phyloP scores from a whole-genome alignment of 495 filamentous ascomycete genomes.

The Sporormia fimetaria region DNA sequence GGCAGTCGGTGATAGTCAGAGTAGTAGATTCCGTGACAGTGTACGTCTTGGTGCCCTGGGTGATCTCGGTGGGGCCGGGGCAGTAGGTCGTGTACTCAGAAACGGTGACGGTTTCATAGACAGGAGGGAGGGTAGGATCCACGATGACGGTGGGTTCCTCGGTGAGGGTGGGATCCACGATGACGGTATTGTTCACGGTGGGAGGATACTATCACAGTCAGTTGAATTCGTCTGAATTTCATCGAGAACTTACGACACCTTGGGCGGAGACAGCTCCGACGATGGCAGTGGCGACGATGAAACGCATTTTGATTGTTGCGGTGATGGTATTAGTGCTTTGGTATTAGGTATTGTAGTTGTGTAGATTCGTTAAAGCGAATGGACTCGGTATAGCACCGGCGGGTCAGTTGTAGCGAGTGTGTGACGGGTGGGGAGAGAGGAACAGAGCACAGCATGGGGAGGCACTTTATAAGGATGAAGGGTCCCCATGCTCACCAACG shows the following conservation, averaged over 20 bases:
- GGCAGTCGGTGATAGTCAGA: conserved; percentile 69
- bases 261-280: conserved; percentile 45
- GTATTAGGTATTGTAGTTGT: conserved; percentile 26
- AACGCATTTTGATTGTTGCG: conserved; percentile 68
- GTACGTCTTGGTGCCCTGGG: conserved; percentile 61
- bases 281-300: conserved; percentile 56
- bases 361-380: conserved; percentile 27
- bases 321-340: conserved; percentile 20
- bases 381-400: conserved; percentile 31
- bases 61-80: conserved; percentile 61
- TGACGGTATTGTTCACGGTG: conserved; percentile 28
- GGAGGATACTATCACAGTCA: no score
- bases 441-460: conserved; percentile 6
- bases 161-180: conserved; percentile 8
- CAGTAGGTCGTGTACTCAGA: conserved; percentile 79
- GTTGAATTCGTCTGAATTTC: no score
- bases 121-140: no score
- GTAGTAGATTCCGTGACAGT: conserved; percentile 69
- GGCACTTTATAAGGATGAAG: conserved; percentile 21
- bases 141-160: conserved; percentile 8
- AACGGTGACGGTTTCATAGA: conserved; percentile 68
- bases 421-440: conserved; percentile 23
- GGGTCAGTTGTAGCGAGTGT: conserved; percentile 22
- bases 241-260: no score
- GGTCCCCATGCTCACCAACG: conserved; percentile 8